These are phyloP conservation scores for Limnomonas spitsbergensis DNA, from an alignment of 139 green algal species.

Conservation along the genomic window DNA sequence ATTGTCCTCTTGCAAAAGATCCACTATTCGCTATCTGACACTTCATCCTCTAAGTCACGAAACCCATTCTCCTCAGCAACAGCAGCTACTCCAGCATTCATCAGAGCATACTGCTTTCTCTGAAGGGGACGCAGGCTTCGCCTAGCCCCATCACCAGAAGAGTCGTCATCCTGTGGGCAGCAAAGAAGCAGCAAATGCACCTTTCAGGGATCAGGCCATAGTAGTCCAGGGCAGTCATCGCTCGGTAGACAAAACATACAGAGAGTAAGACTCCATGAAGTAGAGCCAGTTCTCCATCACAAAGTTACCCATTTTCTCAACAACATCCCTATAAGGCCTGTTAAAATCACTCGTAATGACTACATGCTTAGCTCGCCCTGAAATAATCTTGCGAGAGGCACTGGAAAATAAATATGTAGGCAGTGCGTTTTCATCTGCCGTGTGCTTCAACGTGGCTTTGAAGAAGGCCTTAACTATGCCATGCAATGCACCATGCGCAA, in stretches of 20 bases:
- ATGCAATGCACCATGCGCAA: too few relatives aligned
- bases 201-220: not conserved
- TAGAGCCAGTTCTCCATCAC: not conserved
- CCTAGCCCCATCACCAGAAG: too few relatives aligned
- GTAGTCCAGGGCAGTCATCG: not conserved
- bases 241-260: not conserved
- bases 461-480: not conserved
- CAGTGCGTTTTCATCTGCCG: not conserved
- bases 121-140: too few relatives aligned
- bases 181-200: too few relatives aligned
- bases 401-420: not conserved
- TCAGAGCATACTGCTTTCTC: too few relatives aligned
- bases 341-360: not conserved
- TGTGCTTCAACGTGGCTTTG: not conserved
- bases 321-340: not conserved
- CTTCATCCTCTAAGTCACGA: too few relatives aligned
- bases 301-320: slow-evolving; percentile 6
- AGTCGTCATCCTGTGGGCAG: too few relatives aligned
- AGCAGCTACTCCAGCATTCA: too few relatives aligned
- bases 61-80: too few relatives aligned
- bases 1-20: too few relatives aligned
- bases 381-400: not conserved
- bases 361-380: not conserved
- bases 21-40: too few relatives aligned
- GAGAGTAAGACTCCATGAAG: not conserved